A percentile compares a stretch with the other conserved stretches of the same genome.
Evolutionary conservation across 305 asterid species (phyloP).

Genomic region (Fraxinus baroniana): DNA sequence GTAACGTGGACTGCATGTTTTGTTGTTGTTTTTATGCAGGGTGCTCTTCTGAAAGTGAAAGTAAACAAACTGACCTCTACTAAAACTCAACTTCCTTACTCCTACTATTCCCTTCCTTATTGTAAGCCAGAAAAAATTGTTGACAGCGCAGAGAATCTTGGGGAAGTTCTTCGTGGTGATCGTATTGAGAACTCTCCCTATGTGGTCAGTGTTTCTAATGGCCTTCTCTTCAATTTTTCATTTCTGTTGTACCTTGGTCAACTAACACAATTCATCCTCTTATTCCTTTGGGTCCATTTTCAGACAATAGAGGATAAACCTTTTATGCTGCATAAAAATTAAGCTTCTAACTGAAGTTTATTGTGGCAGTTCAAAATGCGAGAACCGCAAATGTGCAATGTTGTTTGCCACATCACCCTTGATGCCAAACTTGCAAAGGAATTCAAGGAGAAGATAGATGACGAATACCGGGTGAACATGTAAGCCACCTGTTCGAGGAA

Average conservation of each 20-base stretch:
- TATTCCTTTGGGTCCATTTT: neutral
- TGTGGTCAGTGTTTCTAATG: constrained; percentile 5
- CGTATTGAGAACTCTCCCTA: constrained; percentile 6
- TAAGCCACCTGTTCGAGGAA: constrained; percentile 2
- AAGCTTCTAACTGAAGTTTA: neutral
- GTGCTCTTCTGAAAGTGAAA: constrained; percentile 3
- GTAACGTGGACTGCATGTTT: neutral
- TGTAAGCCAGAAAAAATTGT: constrained; percentile 11
- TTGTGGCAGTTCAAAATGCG: constrained; percentile 23
- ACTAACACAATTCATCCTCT: neutral
- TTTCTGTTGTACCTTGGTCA: neutral
- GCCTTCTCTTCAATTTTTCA: neutral
- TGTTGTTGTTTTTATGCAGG: neutral
- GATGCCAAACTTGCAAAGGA: constrained; percentile 21
- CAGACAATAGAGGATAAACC: neutral
- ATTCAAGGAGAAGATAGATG: constrained; percentile 26
- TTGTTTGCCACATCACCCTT: constrained; percentile 14
- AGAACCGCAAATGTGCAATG: constrained; percentile 22
- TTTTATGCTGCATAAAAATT: neutral
- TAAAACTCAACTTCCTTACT: constrained; percentile 13
- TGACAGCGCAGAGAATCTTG: constrained; percentile 10
- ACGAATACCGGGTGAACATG: constrained; percentile 24
- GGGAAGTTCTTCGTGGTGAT: constrained; percentile 9
- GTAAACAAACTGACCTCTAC: constrained; percentile 7
- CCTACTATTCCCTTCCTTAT: constrained; percentile 10